Base-by-base conservation (phyloP, 177 flowering plant species). In the Tripterygium wilfordii region DNA sequence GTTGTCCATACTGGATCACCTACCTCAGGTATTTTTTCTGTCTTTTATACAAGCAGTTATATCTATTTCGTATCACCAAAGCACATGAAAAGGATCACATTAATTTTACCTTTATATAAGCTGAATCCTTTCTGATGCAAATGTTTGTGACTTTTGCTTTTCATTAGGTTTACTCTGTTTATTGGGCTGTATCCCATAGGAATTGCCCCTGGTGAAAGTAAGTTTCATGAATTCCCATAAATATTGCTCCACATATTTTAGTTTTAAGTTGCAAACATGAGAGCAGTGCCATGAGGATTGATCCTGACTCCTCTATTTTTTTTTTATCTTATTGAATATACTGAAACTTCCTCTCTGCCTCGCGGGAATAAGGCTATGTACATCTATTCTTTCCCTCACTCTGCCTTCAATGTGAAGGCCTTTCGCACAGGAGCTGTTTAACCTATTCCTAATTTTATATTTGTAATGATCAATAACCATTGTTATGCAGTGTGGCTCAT, bases 131-230 rank as follows among this genome's bases (percentile, higher is more conserved):
- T 9, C 43, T 3, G 6, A 2, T 20, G 7, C 44, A 7, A 6
- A 12, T 30, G 12, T 6, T 7, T 30, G 33, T 30, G 12, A 9
- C 1, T 39, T 35, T 46, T 33, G 4, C 20, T 23, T 63, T 61
- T 19, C 4, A 21, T 36, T 57, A 92, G 96, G 84, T 88, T 86
- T 67, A 85, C 95, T 38, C 80, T 80, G 44, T 92, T 88, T 60
- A 88, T 88, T 51, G 54, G 70, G 21, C 48, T 88, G 64, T 88
- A 83, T 64, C 98, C 98, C 4, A 27, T 77, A 13, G 98, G 98
- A 33, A 53, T 82, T 47, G 60, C 55, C 49, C 45, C 62, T 27
- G 95, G 96, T 64, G 98, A 91, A 76, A 82, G 98, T 88, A 60
- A 85, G 96, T 64, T 16, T n/a, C 43, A 26, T 22, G 2, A 12